Base-by-base conservation (phyloP, 1,284 basidiomycete genomes). In the Sporisorium scitamineum region DNA sequence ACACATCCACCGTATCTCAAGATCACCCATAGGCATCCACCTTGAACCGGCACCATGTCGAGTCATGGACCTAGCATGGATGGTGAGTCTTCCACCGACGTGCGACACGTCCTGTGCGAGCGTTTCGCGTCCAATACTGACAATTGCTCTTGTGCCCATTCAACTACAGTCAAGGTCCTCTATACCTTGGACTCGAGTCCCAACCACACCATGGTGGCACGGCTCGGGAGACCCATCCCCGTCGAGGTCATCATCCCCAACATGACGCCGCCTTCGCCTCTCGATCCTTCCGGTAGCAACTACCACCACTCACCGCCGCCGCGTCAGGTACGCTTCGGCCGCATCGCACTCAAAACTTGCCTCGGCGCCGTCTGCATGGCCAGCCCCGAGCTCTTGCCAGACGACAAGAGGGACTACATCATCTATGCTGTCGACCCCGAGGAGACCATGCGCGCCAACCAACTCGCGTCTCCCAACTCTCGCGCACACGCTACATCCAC, bases 341-440 rank as follows among this genome's bases (percentile, higher is more conserved):
- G 74, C 26, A 70, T 82, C 27, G 29, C 80, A 6, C 79, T 85
- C 63, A 85, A 85, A 57, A 61, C 76, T 3, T 85, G 83, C 63
- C 74, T 85, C 27, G 74, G 80, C 48, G 81, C 80, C 41, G 81
- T 85, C 47, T 84, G 81, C 70, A 78, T 75, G 64, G 79, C 81
- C 60, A 85, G 83, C 44, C 83, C 83, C 1, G 83, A 85, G 37
- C 79, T 85, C 26, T 56, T 84, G 14, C 70, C 82, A 20, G 82
- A 84, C 52, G 67, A 63, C 32, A 76, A 68, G 52, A 60, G 60
- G 34, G 83, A 85, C 66, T 85, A 79, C 60, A 83, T 80, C 61
- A 80, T 85, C 55, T 85, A 85, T 52, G 83, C 81, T n/a, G 78
- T 83, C 54, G 83, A 85, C 45, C 82, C 82, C 5, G 76, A 80